Evolutionary conservation across 1,284 basidiomycete species (phyloP).

Genomic region (Sphaerobolus stellatus): DNA sequence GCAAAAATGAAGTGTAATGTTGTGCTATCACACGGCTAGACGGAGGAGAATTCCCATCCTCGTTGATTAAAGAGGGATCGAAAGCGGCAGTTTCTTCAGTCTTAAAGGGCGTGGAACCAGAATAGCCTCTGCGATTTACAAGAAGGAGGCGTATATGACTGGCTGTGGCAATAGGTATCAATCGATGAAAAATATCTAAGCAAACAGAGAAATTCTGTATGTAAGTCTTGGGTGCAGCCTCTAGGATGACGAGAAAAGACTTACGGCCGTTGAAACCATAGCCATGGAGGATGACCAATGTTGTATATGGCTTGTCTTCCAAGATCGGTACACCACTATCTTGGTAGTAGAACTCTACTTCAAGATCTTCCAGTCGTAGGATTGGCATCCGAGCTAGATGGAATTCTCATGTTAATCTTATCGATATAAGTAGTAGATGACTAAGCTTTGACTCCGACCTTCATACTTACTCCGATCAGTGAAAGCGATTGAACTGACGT

Average conservation of each 20-base stretch:
- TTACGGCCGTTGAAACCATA: constrained; percentile 21
- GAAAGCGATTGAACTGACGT: too few species aligned
- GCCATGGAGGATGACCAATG: constrained; percentile 23
- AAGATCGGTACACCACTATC: constrained; percentile 17
- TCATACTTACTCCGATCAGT: too few species aligned
- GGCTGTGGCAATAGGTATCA: constrained; percentile 17
- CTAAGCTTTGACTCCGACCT: too few species aligned
- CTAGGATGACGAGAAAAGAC: not conserved
- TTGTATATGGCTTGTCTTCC: constrained; percentile 17
- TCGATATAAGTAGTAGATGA: too few species aligned
- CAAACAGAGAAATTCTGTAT: not conserved
- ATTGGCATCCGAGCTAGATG: too few species aligned
- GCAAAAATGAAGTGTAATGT: constrained; percentile 6
- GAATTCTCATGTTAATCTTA: too few species aligned
- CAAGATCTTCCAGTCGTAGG: constrained; percentile 16
- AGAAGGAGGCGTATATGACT: constrained; percentile 20
- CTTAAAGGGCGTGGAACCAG: constrained; percentile 21
- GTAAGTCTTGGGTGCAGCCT: not conserved
- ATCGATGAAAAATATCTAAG: constrained; percentile 21
- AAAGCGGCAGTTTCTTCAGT: constrained; percentile 14
- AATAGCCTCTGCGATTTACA: constrained; percentile 23
- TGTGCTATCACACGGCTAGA: not conserved
- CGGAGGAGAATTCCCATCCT: not conserved
- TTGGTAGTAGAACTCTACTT: constrained; percentile 20
- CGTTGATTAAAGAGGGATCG: not conserved